phyloP scores from a whole-genome alignment of 2,329 filamentous ascomycete genomes.

The Falciphora oryzae region DNA sequence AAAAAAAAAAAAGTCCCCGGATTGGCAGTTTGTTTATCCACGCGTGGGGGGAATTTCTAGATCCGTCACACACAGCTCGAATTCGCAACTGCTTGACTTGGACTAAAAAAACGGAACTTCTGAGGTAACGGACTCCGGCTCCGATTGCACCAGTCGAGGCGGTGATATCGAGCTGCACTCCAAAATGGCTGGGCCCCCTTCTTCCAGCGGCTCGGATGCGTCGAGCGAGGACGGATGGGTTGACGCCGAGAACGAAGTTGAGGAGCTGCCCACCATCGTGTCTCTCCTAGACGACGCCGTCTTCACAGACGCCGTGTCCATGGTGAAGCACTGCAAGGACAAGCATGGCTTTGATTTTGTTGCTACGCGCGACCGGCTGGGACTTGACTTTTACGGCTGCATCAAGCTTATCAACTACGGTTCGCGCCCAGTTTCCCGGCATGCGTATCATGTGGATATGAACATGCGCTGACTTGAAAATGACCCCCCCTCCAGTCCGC shows the following conservation, averaged over 20 bases:
- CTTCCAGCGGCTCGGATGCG: constrained; percentile 28
- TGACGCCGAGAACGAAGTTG: constrained; percentile 44
- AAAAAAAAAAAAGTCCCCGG: background rate
- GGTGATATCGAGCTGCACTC: background rate
- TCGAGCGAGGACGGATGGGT: constrained; percentile 31
- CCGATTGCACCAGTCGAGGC: background rate
- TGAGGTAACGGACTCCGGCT: background rate
- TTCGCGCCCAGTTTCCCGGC: constrained; percentile 20
- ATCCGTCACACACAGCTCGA: background rate
- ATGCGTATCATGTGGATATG: background rate
- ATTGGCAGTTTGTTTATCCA: constrained; percentile 1
- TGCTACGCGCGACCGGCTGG: constrained; percentile 48
- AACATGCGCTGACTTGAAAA: constrained; percentile 4
- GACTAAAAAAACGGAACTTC: constrained; percentile 5
- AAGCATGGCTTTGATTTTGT: constrained; percentile 63
- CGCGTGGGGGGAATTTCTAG: constrained; percentile 12
- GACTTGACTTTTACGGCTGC: constrained; percentile 65
- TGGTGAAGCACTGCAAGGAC: constrained; percentile 64
- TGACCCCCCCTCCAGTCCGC: constrained; percentile 35
- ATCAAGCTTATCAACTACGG: constrained; percentile 71
- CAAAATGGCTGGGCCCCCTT: constrained; percentile 15
- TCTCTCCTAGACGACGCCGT: constrained; percentile 63
- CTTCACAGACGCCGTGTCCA: constrained; percentile 57
- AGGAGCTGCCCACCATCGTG: constrained; percentile 54
- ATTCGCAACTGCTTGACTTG: no score